Evolutionary conservation across 768 basidiomycete genomes (phyloP), one percentile per base, ranked within the genome.

Genomic region (Lepiota venenata): DNA sequence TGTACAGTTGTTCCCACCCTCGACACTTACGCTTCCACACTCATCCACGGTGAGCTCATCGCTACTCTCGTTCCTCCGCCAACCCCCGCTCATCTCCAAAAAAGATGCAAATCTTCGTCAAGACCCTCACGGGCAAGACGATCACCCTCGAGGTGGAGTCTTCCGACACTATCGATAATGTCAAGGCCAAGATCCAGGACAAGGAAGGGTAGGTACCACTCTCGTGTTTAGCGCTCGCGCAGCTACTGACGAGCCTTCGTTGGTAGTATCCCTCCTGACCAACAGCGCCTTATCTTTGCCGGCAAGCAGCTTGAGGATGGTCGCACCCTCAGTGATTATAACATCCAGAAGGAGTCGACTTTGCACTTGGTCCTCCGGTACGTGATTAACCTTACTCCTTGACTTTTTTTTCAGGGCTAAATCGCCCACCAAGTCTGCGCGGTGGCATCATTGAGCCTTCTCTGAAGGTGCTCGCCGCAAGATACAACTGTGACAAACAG

Each of bases 361-460:
- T 91, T 98, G 62, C 95, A 98, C 76, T 79, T 98, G 64, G 94
- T 98, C 62, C 92, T 96, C 71, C 92, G 93, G 91, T 91, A 58
- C 67, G 85, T 65, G 15, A 38, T 40, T 37, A 15, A 2, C 22
- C 9, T 69, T 47, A 10, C 10, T 47, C n/a, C 8, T 4, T 22
- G 25, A 15, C 37, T 36, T n/a, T n/a, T 36, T 49, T 11, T 21
- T 12, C 45, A 52, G 43, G 14, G 50, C 27, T 3, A n/a, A 21
- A 49, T 10, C 18, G 49, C 39, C 10, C 7, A n/a, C 40, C n/a
- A 60, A 90, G 90, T 79, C 91, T 96, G 64, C 90, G 93, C 72
- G 95, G 97, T 58, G 97, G 97, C 49, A 93, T 99, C 79, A 98
- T 99, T 62, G 97, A 99, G 78, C 97, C 97, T 58, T 98, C 97